Evolutionary conservation across 352 stramenopile species (phyloP).

Genomic region (Blastocystis sp.): DNA sequence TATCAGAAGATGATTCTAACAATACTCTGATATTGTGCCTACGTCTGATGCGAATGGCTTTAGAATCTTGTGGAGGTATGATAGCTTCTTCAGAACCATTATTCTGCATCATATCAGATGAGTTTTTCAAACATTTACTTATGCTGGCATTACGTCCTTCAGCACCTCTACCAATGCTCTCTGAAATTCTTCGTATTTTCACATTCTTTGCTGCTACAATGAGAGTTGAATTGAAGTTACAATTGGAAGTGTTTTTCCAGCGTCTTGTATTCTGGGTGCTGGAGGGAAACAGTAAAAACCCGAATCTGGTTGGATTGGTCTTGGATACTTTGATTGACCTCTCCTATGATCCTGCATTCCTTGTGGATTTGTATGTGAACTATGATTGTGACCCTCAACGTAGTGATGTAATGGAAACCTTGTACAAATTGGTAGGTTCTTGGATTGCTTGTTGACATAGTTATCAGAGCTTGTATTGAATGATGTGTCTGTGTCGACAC

Average conservation of each 20-base stretch:
- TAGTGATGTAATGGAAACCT: constrained; percentile 59
- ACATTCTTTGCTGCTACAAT: constrained; percentile 44
- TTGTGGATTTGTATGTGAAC: constrained; percentile 63
- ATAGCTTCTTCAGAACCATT: constrained; percentile 36
- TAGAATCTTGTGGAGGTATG: constrained; percentile 50
- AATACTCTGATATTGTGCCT: constrained; percentile 56
- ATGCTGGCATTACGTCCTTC: constrained; percentile 37
- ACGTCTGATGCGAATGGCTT: constrained; percentile 52
- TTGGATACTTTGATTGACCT: constrained; percentile 62
- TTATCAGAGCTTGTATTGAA: constrained; percentile 43
- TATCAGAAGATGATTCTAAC: constrained; percentile 61
- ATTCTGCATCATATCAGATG: constrained; percentile 54
- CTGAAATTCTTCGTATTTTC: constrained; percentile 56
- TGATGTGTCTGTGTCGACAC: not conserved
- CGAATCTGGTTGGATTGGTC: constrained; percentile 13
- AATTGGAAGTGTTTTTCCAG: constrained; percentile 57
- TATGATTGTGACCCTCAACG: constrained; percentile 64
- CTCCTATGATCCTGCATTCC: constrained; percentile 51
- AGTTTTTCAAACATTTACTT: constrained; percentile 60
- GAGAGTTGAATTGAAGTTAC: constrained; percentile 43
- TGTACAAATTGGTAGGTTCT: constrained; percentile 40
- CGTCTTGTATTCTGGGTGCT: constrained; percentile 39
- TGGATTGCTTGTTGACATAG: not conserved
- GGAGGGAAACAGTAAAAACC: constrained; percentile 14
- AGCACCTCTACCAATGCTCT: not conserved